Percentiles rank a stretch among this genome's conserved stretches.
Conservation (phyloP, 2,329 filamentous ascomycete genomes). For the Botrytis cinerea region DNA sequence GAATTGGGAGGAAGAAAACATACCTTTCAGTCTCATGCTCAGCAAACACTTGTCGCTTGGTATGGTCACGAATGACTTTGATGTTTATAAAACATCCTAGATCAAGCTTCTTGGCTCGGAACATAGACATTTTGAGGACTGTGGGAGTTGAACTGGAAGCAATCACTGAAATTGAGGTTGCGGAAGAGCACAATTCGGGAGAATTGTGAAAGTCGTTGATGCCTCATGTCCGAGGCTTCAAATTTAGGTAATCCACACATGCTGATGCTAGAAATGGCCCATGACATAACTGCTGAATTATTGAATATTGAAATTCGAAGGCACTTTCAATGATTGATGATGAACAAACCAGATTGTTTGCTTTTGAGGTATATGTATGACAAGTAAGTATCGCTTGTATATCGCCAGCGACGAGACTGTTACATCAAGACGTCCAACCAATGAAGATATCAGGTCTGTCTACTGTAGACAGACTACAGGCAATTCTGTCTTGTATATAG, state of each 20-base stretch:
- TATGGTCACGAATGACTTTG: conserved; percentile 88
- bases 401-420: background rate
- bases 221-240: background rate
- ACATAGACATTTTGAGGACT: conserved; percentile 70
- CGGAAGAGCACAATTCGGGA: background rate
- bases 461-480: background rate
- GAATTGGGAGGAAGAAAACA: conserved; percentile 1
- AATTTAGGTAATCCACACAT: background rate
- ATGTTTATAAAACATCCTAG: conserved; percentile 85
- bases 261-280: background rate
- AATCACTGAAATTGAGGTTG: background rate
- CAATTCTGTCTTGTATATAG: background rate
- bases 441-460: background rate
- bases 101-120: conserved; percentile 87
- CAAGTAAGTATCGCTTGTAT: background rate
- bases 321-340: background rate
- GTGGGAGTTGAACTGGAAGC: background rate
- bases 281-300: background rate
- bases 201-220: background rate
- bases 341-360: background rate
- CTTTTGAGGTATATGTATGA: rapidly evolving
- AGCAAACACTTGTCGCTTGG: conserved; percentile 91
- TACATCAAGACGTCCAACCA: background rate
- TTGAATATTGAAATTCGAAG: background rate
- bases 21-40: conserved; percentile 82